Evolutionary conservation across 1,139 yeast species (phyloP).

Genomic region (Groenewaldozyma sp.): DNA sequence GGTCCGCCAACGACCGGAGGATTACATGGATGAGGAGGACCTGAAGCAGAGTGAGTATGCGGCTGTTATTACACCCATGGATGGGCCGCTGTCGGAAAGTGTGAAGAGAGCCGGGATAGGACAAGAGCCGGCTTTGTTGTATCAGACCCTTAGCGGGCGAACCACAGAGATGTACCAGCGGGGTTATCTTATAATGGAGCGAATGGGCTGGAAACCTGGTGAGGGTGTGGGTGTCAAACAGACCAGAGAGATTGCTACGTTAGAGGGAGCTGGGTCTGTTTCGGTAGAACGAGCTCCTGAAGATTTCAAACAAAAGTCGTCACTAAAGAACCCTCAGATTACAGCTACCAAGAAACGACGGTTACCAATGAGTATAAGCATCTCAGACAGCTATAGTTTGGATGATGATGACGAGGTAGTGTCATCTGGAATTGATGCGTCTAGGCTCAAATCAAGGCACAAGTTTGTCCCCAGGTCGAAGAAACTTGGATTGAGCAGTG

Average conservation of each 20-base stretch:
- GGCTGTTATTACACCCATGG: too few species aligned
- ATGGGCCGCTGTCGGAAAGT: slow-evolving; percentile 4
- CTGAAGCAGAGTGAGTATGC: slow-evolving; percentile 21
- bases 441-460: slow-evolving; percentile 1
- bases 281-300: slow-evolving; percentile 10
- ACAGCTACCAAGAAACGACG: slow-evolving; percentile 8
- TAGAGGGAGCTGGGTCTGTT: neutral
- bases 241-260: neutral
- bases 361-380: slow-evolving; percentile 13
- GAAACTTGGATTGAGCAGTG: too few species aligned
- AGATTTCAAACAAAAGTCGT: neutral
- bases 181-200: slow-evolving; percentile 16
- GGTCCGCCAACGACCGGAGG: slow-evolving; percentile 15
- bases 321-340: neutral
- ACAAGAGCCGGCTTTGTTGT: neutral
- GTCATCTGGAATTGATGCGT: neutral
- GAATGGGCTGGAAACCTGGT: slow-evolving; percentile 26
- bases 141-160: neutral
- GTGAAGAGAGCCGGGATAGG: slow-evolving; percentile 2
- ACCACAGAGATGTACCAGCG: neutral
- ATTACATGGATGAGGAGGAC: slow-evolving; percentile 30
- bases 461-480: slow-evolving; percentile 2
- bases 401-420: slow-evolving; percentile 11
- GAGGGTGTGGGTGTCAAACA: slow-evolving; percentile 20
- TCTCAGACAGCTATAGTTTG: slow-evolving; percentile 13